A percentile compares a stretch with the other conserved stretches of the same genome.
These are phyloP conservation scores for Bidens hawaiensis DNA, from an alignment of 140 eudicot genomes.

Conservation along the genomic window DNA sequence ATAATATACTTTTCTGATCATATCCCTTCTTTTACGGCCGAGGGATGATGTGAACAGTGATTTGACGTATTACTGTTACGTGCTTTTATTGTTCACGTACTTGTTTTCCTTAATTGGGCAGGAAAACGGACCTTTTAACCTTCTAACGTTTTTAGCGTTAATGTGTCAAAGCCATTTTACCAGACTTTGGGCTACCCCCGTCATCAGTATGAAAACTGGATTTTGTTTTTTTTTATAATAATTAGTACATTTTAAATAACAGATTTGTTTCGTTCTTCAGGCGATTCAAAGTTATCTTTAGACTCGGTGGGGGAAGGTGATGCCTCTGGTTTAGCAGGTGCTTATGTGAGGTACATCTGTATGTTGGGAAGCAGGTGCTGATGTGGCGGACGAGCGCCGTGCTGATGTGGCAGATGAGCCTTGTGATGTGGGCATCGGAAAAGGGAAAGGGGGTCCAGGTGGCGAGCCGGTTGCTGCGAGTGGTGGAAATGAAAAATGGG, in stretches of 20 bases:
- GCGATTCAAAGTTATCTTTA: constrained; percentile 37
- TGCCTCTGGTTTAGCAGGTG: constrained; percentile 35
- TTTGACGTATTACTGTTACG: too few species aligned
- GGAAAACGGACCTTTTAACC: too few species aligned
- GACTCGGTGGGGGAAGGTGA: constrained; percentile 34
- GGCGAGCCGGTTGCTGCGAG: constrained; percentile 30
- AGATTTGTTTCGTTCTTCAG: constrained; percentile 53
- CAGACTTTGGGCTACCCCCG: too few species aligned
- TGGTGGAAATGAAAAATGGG: constrained; percentile 79
- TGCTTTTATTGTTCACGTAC: too few species aligned
- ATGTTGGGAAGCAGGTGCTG: constrained; percentile 47
- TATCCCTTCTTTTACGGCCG: too few species aligned
- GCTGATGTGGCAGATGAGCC: constrained; percentile 33
- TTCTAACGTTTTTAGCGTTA: too few species aligned
- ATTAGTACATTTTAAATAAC: constrained; percentile 35
- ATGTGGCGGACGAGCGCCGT: constrained; percentile 23
- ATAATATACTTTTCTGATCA: too few species aligned
- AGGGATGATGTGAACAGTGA: too few species aligned
- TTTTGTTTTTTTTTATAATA: background rate
- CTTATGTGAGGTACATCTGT: constrained; percentile 65
- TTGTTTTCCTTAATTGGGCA: too few species aligned
- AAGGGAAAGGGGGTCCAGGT: constrained; percentile 67
- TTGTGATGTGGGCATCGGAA: constrained; percentile 42
- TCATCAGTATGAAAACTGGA: background rate
- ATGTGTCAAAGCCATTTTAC: too few species aligned